Evolutionary conservation across 148 eudicot species (phyloP).

Genomic region (Rhododendron simsii): DNA sequence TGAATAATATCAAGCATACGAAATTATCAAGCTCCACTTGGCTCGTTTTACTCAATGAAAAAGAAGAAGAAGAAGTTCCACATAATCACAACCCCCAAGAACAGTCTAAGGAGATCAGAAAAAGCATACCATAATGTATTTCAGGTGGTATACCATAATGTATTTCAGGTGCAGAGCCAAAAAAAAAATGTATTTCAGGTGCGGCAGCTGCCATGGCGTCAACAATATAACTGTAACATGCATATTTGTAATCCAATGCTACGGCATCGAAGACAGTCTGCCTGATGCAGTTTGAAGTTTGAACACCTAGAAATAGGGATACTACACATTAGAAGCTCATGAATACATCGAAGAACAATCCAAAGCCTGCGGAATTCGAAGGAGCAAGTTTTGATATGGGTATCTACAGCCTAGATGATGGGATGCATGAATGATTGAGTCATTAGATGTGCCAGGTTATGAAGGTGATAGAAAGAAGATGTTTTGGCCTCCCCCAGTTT

Average conservation of each 20-base stretch:
- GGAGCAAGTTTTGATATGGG: too few species aligned
- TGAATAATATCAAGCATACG: too few species aligned
- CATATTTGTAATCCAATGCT: conserved; percentile 72
- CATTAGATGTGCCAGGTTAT: too few species aligned
- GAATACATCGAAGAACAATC: background rate
- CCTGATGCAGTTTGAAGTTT: conserved; percentile 95
- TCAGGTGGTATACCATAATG: conserved; percentile 80
- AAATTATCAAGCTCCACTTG: too few species aligned
- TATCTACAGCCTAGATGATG: too few species aligned
- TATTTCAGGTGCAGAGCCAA: too few species aligned
- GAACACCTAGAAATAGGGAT: conserved; percentile 58
- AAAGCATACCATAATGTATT: conserved; percentile 61
- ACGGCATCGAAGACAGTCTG: conserved; percentile 97
- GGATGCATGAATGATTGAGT: too few species aligned
- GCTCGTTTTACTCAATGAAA: too few species aligned
- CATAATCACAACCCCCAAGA: background rate
- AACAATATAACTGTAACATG: conserved; percentile 68
- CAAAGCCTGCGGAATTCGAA: background rate
- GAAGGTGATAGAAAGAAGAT: too few species aligned
- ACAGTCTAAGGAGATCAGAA: background rate
- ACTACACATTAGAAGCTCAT: background rate
- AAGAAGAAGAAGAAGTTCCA: too few species aligned
- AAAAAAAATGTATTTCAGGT: conserved; percentile 73
- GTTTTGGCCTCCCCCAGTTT: too few species aligned
- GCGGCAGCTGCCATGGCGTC: conserved; percentile 98